Evolutionary conservation across 495 filamentous ascomycete genomes (phyloP).

Genomic region (Penicillium odoratum): DNA sequence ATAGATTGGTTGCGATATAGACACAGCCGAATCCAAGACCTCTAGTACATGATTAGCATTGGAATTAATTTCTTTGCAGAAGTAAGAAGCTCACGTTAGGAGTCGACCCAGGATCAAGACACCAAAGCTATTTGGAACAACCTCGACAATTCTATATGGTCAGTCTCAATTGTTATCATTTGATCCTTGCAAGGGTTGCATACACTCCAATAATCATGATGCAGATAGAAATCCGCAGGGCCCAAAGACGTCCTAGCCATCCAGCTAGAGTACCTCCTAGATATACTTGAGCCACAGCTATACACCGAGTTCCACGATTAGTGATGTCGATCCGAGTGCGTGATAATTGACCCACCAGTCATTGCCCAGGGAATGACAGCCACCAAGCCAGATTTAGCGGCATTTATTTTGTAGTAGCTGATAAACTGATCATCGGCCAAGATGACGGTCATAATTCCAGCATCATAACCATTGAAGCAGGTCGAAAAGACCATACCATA

Average conservation of each 20-base stretch:
- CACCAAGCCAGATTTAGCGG: constrained; percentile 31
- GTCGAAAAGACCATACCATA: constrained; percentile 38
- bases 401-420: constrained; percentile 33
- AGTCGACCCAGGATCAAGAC: constrained; percentile 37
- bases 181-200: background rate
- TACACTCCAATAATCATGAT: constrained; percentile 36
- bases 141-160: constrained; percentile 27
- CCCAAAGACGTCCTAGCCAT: constrained; percentile 35
- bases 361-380: constrained; percentile 41
- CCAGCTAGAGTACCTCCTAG: constrained; percentile 35
- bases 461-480: constrained; percentile 43
- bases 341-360: constrained; percentile 21
- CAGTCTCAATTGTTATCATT: background rate
- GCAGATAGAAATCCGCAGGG: constrained; percentile 32
- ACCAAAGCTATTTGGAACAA: constrained; percentile 39
- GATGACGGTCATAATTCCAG: constrained; percentile 42
- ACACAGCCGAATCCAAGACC: constrained; percentile 40
- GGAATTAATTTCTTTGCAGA: background rate
- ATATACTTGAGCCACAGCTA: constrained; percentile 30
- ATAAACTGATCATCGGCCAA: constrained; percentile 39
- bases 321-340: too few species aligned
- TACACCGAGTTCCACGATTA: too few species aligned
- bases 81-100: constrained; percentile 26
- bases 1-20: constrained; percentile 40
- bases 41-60: constrained; percentile 13